Base-by-base conservation (phyloP, 495 filamentous ascomycete genomes). In the Mytilinidion resinicola region DNA sequence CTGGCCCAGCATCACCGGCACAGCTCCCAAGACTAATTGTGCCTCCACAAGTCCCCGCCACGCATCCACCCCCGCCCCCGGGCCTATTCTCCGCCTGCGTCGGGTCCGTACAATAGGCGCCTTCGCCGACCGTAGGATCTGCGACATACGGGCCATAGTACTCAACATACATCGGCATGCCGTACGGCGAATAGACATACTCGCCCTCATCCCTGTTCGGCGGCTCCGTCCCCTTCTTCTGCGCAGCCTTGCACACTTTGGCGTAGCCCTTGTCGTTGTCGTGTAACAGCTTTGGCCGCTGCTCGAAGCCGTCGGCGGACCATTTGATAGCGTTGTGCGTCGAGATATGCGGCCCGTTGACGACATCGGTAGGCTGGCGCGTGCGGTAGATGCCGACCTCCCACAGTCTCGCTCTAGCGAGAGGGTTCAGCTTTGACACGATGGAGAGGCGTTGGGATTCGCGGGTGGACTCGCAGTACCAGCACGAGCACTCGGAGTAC, bases 401-500 rank as follows among this genome's bases (percentile, higher is more conserved):
- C 70, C 48, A 81, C 74, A 48, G 78, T 70, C 33, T 82, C 79
- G 47, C 62, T 25, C 38, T 41, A 8, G 36, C 33, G 46, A 60
- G 30, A 67, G 14, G 65, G 21, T 60, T 74, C 36, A 75, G 37
- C 42, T 62, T 46, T 0, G 55, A 55, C 17, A 69, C 71, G 19
- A 79, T 36, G 6, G 70, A 57, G 19, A 78, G 80, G 35, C 78
- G 75, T 69, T 87, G 81, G 9, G 80, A 70, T 37, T 81, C 80
- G 11, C 90, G 84, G 59, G 87, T 82, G 19, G 85, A 82, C 66
- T 93, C 89, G 73, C 90, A 96, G 68, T 90, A 91, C 89, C 90
- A 95, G 72, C 90, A 96, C 4, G 84, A 90, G 67, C 90, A 95
- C 70, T 89, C 86, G 33, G 80, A 85, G 70, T 93, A 95, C 25